Percentiles rank a stretch among this genome's conserved stretches.
phyloP scores from a whole-genome alignment of 2,329 filamentous ascomycete genomes.

The Cryphonectria naterciae region DNA sequence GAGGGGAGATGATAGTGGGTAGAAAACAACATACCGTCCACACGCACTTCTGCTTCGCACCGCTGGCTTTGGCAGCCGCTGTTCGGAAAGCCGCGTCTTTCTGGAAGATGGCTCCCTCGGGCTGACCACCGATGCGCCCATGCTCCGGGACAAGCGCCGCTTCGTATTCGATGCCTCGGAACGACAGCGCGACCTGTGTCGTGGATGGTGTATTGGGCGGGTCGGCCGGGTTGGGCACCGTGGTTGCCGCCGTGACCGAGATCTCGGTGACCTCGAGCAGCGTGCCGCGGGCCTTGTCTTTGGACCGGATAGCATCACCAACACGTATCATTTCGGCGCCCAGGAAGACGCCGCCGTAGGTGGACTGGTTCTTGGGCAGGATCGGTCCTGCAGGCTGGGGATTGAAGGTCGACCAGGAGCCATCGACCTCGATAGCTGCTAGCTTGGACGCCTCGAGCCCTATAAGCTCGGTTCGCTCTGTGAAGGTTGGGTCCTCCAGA shows the following conservation, averaged over 20 bases:
- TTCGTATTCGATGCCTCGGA: slow-evolving; percentile 28
- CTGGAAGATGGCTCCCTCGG: slow-evolving; percentile 26
- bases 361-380: slow-evolving; percentile 29
- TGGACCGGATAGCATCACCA: slow-evolving; percentile 41
- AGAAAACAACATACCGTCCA: slow-evolving; percentile 15
- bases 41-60: slow-evolving; percentile 28
- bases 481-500: slow-evolving; percentile 28
- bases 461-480: slow-evolving; percentile 32
- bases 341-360: slow-evolving; percentile 40
- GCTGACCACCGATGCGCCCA: slow-evolving; percentile 24
- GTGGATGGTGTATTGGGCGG: slow-evolving; percentile 16
- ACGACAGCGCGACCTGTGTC: slow-evolving; percentile 17
- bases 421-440: slow-evolving; percentile 42
- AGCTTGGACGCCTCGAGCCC: slow-evolving; percentile 45
- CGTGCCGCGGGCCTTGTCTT: slow-evolving; percentile 25
- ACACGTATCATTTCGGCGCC: slow-evolving; percentile 42
- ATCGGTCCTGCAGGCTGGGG: slow-evolving; percentile 30
- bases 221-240: slow-evolving; percentile 30
- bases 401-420: slow-evolving; percentile 41
- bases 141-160: slow-evolving; percentile 22
- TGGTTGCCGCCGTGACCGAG: slow-evolving; percentile 23
- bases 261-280: slow-evolving; percentile 35
- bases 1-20: slow-evolving; percentile 4
- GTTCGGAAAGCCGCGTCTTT: slow-evolving; percentile 29
- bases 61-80: slow-evolving; percentile 24